Base-by-base conservation (phyloP, 73 alveolate species). In the Uronychia binucleata region DNA sequence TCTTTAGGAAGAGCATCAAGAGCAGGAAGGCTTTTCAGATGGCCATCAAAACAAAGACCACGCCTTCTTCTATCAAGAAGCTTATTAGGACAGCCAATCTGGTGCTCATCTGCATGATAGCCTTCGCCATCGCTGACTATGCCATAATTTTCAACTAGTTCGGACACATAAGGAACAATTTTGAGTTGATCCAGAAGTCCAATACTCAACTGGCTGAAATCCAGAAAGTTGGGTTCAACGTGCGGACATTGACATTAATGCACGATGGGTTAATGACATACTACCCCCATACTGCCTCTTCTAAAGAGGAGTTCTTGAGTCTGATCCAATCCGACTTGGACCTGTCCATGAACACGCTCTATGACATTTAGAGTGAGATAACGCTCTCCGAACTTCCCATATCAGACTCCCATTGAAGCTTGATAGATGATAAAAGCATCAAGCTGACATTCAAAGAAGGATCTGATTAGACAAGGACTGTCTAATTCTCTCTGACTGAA, bases 401-500 rank as follows among this genome's bases (percentile, higher is more conserved):
- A 1, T 57, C 75, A 30, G 34, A 79, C 28, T 30, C 59, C 1
- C 84, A 60, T 0, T 86, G 59, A 29, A 74, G 75, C 30, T 57
- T 86, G 31, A 57, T 35, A 26, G 75, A 86, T 79, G 83, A 86
- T 1, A 78, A 76, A 27, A 86, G 80, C 33, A 19, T 86, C 30
- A 19, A 32, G 1, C 46, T 35, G 31, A 25, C 75, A 28, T 86
- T 86, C 84, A 78, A 79, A 30, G 33, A 86, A 46, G 67, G n/a
- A 19, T 11, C 5, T 46, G 28, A 80, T 57, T 19, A 28, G 26
- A 35, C 82, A 79, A 28, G 19, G 81, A 11, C 78, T 0, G 28
- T 86, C 5, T 1, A 31, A 30, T 86, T 86, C 67, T 86, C 92
- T 59, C 67, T 86, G 33, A 86, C 92, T 8, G 92, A 86, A 34